These are phyloP conservation scores for Fusarium annulatum DNA, from an alignment of 2,329 filamentous ascomycete genomes.

Conservation along the genomic window DNA sequence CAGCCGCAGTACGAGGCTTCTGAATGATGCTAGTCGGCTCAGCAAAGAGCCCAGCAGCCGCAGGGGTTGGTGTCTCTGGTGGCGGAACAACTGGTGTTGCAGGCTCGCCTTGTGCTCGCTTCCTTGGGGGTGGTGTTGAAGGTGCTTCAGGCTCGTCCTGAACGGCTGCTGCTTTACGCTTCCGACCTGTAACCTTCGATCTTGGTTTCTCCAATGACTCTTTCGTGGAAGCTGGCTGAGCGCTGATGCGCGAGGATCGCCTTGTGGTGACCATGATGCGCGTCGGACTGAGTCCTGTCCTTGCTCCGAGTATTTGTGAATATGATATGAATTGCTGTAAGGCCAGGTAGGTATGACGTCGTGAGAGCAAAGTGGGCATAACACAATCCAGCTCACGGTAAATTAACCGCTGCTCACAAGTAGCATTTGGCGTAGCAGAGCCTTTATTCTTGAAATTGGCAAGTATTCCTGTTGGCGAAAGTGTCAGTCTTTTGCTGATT, in stretches of 20 bases:
- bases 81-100: slow-evolving; percentile 43
- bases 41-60: slow-evolving; percentile 55
- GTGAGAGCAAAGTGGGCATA: slow-evolving; percentile 27
- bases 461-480: background rate
- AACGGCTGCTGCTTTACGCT: slow-evolving; percentile 49
- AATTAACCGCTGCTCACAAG: background rate
- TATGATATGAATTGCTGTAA: slow-evolving; percentile 19
- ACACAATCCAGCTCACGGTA: background rate
- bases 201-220: slow-evolving; percentile 35
- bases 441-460: background rate
- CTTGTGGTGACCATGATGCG: slow-evolving; percentile 50
- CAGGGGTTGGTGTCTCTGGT: slow-evolving; percentile 61
- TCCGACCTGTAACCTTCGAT: slow-evolving; percentile 43
- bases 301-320: background rate
- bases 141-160: slow-evolving; percentile 41
- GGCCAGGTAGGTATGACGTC: background rate
- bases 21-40: slow-evolving; percentile 45
- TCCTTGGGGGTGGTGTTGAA: slow-evolving; percentile 49
- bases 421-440: background rate
- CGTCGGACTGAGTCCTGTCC: slow-evolving; percentile 16
- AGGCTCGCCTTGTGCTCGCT: slow-evolving; percentile 40
- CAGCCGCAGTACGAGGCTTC: slow-evolving; percentile 55
- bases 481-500: slow-evolving; percentile 10
- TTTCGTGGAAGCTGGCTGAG: slow-evolving; percentile 22
- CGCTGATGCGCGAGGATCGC: slow-evolving; percentile 56